A percentile compares a stretch with the other conserved stretches of the same genome.
Evolutionary conservation across 495 filamentous ascomycete genomes (phyloP).

Genomic region (Chaetomium cochliodes): DNA sequence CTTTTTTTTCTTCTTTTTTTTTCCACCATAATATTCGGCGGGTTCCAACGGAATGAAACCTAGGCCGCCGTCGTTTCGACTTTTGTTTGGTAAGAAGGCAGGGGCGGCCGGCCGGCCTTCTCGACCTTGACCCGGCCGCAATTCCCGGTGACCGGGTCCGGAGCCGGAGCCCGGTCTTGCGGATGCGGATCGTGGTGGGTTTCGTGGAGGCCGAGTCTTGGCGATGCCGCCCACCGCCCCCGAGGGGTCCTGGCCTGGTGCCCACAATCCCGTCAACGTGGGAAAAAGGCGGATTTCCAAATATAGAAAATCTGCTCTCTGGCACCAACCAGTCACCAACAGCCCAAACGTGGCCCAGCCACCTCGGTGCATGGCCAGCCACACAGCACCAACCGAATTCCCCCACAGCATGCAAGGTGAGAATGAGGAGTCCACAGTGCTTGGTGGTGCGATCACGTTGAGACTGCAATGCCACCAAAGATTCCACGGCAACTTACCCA

Average conservation of each 20-base stretch:
- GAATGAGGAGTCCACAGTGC: background rate
- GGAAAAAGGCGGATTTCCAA: constrained; percentile 7
- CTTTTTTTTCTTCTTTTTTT: background rate
- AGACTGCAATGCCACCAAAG: background rate
- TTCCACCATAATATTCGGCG: background rate
- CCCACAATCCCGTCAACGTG: background rate
- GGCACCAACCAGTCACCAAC: constrained; percentile 4
- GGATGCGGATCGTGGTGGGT: constrained; percentile 2
- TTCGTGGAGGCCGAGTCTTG: constrained; percentile 5
- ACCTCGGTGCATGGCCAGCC: constrained; percentile 2
- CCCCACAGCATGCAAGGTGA: background rate
- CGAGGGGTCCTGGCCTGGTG: background rate
- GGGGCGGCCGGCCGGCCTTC: background rate
- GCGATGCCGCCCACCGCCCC: constrained; percentile 7
- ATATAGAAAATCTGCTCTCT: constrained; percentile 9
- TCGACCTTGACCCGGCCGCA: background rate
- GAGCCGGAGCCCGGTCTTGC: background rate
- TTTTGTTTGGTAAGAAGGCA: background rate
- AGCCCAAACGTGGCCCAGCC: constrained; percentile 7
- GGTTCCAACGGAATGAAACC: background rate
- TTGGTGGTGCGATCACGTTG: background rate
- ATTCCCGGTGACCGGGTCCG: background rate
- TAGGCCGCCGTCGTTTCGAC: background rate
- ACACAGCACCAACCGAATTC: background rate
- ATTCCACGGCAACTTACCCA: background rate